These are phyloP conservation scores for Hericium coralloides DNA, from an alignment of 768 basidiomycete genomes.

Conservation along the genomic window DNA sequence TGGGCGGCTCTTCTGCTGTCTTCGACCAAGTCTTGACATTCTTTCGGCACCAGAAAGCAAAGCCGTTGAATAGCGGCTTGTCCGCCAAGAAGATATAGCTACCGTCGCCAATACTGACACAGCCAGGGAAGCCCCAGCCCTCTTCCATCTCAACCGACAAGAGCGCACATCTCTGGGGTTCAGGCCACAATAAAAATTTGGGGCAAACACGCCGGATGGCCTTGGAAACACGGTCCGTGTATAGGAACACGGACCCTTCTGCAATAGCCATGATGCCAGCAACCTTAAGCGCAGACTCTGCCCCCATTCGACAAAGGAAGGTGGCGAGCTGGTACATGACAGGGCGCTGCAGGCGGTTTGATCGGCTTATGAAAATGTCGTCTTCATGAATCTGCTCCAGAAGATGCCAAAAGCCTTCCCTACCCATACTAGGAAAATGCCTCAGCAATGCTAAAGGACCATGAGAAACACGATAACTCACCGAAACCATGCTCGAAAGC, in stretches of 20 bases:
- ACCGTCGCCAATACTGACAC: conserved; percentile 18
- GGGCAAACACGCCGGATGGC: background rate
- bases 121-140: conserved; percentile 14
- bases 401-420: conserved; percentile 17
- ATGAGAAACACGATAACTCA: background rate
- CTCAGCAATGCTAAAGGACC: too few species aligned
- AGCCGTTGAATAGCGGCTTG: conserved; percentile 9
- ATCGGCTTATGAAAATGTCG: conserved; percentile 12
- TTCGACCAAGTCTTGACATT: too few species aligned
- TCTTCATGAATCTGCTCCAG: conserved; percentile 19
- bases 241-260: conserved; percentile 15
- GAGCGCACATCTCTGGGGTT: background rate
- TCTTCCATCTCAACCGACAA: conserved; percentile 7
- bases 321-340: conserved; percentile 16
- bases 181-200: background rate
- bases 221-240: conserved; percentile 16
- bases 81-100: conserved; percentile 13
- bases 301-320: conserved; percentile 17
- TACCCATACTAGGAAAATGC: background rate
- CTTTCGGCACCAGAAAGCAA: conserved; percentile 10
- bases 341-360: conserved; percentile 15
- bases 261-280: conserved; percentile 15
- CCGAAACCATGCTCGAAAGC: background rate
- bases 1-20: too few species aligned
- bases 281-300: conserved; percentile 10